Base-by-base conservation (phyloP, 176 grass and related monocot genomes). In the Tillandsia fasciculata region DNA sequence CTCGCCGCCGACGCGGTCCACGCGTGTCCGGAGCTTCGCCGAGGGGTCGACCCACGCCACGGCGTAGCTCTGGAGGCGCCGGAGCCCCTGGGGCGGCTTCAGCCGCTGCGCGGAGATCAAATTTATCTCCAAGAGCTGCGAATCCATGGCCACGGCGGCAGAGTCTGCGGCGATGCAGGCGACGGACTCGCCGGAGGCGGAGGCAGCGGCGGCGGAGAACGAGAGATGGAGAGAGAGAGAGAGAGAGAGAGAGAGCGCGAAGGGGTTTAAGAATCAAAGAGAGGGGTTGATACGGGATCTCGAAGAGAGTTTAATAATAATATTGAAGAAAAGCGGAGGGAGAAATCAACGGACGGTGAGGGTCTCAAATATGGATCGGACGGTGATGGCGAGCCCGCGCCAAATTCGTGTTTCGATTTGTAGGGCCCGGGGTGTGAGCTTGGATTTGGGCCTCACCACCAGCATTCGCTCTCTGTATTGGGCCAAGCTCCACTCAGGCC, bases 81-180 rank as follows among this genome's bases (percentile, higher is more conserved):
- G 83, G 53, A 77, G 71, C 2, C 86, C 78, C 2, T 81, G 69
- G 5, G 79, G 86, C 11, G 64, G 75, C 79, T 89, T 91, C 57
- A 97, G 71, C 47, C 89, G 84, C 80, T 97, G 93, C 59, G 89
- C 93, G 5, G 93, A 97, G 86, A 97, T 76, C 65, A 76, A 22
- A 27, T 58, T 76, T 65, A 76, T 76, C 74, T 76, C 74, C 9
- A 76, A 52, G 24, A 59, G 17, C 12, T 49, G 64, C 17, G 15
- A 49, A 14, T 68, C 64, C 52, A 48, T 58, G 27, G 58, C 14
- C 9, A 1, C 54, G 1, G 0, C 8, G 3, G 33, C 33, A 7
- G 33, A 7, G 33, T 4, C 33, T 4, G 5, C 33, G 33, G 33
- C 5, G 33, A 42, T 42, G 24, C 24, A 24, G 33, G 33, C 4